Evolutionary conservation across 1,284 basidiomycete species (phyloP).

Genomic region (Heterobasidion annosum): DNA sequence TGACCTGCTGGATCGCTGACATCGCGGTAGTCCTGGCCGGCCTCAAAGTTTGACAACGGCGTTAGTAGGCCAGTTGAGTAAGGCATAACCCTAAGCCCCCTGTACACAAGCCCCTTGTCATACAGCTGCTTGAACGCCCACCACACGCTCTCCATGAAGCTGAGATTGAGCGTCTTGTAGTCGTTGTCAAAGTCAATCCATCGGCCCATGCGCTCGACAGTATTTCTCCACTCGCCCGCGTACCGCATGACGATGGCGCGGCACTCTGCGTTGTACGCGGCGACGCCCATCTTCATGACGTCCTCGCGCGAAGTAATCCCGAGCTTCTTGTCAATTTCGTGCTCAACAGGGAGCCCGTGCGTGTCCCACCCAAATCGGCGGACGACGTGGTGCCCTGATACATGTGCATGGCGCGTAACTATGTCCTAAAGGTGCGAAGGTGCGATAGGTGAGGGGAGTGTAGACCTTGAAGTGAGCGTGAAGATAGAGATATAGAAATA

Average conservation of each 20-base stretch:
- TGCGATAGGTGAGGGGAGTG: neutral
- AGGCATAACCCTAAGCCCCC: constrained; percentile 94
- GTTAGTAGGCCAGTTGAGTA: constrained; percentile 97
- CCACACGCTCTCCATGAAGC: constrained; percentile 99
- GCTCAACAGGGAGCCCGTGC: constrained; percentile 97
- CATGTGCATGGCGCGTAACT: constrained; percentile 91
- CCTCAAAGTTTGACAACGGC: constrained; percentile 97
- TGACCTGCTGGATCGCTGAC: constrained; percentile 89
- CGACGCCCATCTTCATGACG: constrained; percentile 94
- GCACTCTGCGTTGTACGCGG: constrained; percentile 97
- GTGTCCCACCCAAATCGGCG: constrained; percentile 99
- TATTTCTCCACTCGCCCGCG: constrained; percentile 86
- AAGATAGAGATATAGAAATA: neutral
- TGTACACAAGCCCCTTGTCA: constrained; percentile 92
- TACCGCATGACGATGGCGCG: constrained; percentile 98
- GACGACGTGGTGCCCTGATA: constrained; percentile 90
- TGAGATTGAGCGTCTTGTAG: constrained; percentile 93
- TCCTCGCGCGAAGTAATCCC: constrained; percentile 91
- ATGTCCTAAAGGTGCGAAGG: constrained; percentile 59
- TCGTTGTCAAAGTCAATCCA: constrained; percentile 99
- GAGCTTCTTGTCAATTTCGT: constrained; percentile 98
- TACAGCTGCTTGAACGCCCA: constrained; percentile 97
- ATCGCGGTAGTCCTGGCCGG: constrained; percentile 88
- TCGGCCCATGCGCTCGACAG: constrained; percentile 96
- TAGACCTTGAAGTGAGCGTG: neutral